Evolutionary conservation across 805 yeast genomes (phyloP), one percentile per base, ranked within the genome.

Genomic region (Kazachstania psychrophila): DNA sequence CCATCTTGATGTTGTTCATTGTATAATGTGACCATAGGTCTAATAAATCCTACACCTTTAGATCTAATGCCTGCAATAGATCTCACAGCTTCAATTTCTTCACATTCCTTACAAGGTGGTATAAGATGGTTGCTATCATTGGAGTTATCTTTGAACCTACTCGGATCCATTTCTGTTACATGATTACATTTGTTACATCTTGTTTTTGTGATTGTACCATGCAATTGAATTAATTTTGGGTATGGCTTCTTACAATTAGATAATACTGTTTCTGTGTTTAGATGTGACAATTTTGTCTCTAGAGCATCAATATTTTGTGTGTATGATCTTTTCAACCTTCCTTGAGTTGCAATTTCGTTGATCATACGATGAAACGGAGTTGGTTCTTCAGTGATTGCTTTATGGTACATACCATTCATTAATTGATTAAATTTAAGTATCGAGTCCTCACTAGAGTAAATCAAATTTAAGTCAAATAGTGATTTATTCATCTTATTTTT

Each of bases 301-400:
- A 87, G 64, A 33, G 86, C 74, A 59, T 87, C 96, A 40, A 87
- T 84, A 52, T 87, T 87, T 52, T 87, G 96, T 0, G 95, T 84
- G 55, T 87, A 87, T 39, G 87, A 66, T 47, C 95, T 65, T 40
- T 75, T 62, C 24, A 87, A 62, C 49, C 87, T 69, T 24, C 76
- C 76, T 39, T 77, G 77, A 13, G 63, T 64, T 20, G 89, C 73
- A 11, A 85, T 54, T 2, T 62, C 56, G 49, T 79, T 67, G 37
- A 87, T 59, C 56, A 79, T 68, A 31, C 64, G 59, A 57, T 87
- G 96, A 45, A 87, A 87, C 28, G 71, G 71, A 0, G 96, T 81
- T 2, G 94, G 88, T 33, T 63, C 47, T n/a, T 80, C 75, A 12
- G 57, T 52, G 33, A 60, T 52, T 16, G 85, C 73, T 52, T 78